These are phyloP conservation scores for Xylaria telfairii DNA, from an alignment of 495 filamentous ascomycete species.

Conservation along the genomic window DNA sequence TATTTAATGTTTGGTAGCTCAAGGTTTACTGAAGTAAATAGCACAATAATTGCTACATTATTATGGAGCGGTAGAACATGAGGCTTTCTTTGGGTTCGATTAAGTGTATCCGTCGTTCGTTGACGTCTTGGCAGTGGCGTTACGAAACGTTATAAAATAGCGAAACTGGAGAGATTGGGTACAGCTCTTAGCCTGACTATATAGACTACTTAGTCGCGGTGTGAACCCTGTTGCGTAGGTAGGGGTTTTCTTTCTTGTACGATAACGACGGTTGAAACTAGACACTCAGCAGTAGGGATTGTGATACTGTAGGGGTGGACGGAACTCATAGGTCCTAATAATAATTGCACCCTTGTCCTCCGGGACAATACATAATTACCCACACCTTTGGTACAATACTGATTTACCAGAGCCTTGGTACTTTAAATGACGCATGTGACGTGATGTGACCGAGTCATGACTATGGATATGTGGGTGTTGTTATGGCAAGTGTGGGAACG, in stretches of 20 bases:
- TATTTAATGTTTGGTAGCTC: neutral
- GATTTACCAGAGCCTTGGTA: neutral
- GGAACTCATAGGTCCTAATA: too few relatives aligned
- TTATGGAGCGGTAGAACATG: neutral
- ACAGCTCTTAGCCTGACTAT: too few relatives aligned
- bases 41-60: neutral
- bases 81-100: neutral
- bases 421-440: conserved; percentile 1
- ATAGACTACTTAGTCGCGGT: too few relatives aligned
- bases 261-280: too few relatives aligned
- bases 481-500: neutral
- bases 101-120: neutral
- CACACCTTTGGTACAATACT: too few relatives aligned
- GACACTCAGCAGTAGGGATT: too few relatives aligned
- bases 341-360: too few relatives aligned
- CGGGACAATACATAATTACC: too few relatives aligned
- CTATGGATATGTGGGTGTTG: neutral
- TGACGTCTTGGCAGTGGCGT: neutral
- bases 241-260: too few relatives aligned
- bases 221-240: too few relatives aligned
- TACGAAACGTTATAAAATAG: neutral
- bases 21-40: neutral
- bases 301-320: too few relatives aligned
- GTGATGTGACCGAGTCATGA: conserved; percentile 6
- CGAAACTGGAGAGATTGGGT: too few relatives aligned